Base-by-base conservation (phyloP, 768 basidiomycete genomes). In the Xerocomellus intermedius region DNA sequence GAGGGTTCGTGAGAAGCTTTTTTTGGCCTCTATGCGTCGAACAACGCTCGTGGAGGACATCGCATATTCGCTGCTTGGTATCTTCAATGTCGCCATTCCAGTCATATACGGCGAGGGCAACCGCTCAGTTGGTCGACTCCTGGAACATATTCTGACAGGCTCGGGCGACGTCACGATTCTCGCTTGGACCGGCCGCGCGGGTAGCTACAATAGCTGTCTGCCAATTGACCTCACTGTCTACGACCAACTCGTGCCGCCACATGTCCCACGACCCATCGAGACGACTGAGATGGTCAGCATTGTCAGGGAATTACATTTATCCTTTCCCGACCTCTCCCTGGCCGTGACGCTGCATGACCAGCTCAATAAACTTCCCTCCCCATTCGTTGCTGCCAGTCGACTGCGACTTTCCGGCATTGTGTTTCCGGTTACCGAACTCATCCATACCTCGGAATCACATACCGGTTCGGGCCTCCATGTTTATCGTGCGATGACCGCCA, bases 1-100 rank as follows among this genome's bases (percentile, higher is more conserved):
- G 13, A 48, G 19, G 14, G 58, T 42, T 4, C 58, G 60, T 0
- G 60, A 60, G 47, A 61, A 60, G 24, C 50, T 59, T 1, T 52
- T 32, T n/a, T 0, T 59, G 6, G 58, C 60, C 33, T 48, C 58
- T 1, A 26, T 0, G 32, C 60, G 53, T 0, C 32, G 42, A 13
- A 49, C 58, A 5, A 54, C 47, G 1, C 41, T 9, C 1, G 55
- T 19, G 6, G 58, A 59, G 21, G 58, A 59, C 10, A 26, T 13
- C 1, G 59, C 57, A 8, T 61, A 62, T 22, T 62, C 52, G 0
- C 2, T 62, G 8, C 8, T 61, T 2, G 59, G 59, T 0, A 51
- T 62, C 8, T 54, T 62, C 45, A 39, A 50, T 35, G 41, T 41
- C 3, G 8, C 58, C 0, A 47, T 61, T 10, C 49, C 45, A 1